These are phyloP conservation scores for Craspedostauros australis DNA, from an alignment of 108 stramenopile species.

Conservation along the genomic window DNA sequence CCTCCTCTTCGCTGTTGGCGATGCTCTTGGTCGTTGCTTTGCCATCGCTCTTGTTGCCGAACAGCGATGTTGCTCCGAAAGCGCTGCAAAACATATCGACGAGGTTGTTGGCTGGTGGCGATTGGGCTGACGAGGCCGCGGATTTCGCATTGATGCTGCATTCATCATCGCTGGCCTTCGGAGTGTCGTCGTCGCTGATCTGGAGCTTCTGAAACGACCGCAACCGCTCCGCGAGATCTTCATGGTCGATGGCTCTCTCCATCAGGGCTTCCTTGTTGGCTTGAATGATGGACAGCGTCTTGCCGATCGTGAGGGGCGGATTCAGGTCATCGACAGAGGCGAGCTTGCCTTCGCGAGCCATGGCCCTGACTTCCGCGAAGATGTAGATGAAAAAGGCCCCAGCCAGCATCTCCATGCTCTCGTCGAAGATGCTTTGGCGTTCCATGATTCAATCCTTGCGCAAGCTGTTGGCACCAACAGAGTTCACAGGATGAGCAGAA, in stretches of 20 bases:
- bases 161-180: background rate
- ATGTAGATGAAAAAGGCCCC: conserved; percentile 43
- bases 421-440: too few species aligned
- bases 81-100: conserved; percentile 13
- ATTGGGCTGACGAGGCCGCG: too few species aligned
- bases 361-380: conserved; percentile 41
- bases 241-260: conserved; percentile 34
- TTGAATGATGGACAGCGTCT: conserved; percentile 22
- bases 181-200: conserved; percentile 4
- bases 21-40: background rate
- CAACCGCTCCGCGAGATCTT: conserved; percentile 31
- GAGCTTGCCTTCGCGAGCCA: conserved; percentile 34
- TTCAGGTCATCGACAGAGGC: conserved; percentile 19
- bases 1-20: background rate
- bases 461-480: too few species aligned
- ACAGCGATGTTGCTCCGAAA: conserved; percentile 4
- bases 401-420: conserved; percentile 39
- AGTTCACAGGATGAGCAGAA: too few species aligned
- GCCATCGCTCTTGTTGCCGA: conserved; percentile 8
- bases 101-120: background rate
- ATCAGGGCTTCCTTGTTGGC: conserved; percentile 21
- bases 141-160: background rate
- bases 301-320: conserved; percentile 32
- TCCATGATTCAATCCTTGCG: too few species aligned
- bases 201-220: conserved; percentile 18